phyloP scores from a whole-genome alignment of 805 yeast species.

The Blastobotrys robertii region DNA sequence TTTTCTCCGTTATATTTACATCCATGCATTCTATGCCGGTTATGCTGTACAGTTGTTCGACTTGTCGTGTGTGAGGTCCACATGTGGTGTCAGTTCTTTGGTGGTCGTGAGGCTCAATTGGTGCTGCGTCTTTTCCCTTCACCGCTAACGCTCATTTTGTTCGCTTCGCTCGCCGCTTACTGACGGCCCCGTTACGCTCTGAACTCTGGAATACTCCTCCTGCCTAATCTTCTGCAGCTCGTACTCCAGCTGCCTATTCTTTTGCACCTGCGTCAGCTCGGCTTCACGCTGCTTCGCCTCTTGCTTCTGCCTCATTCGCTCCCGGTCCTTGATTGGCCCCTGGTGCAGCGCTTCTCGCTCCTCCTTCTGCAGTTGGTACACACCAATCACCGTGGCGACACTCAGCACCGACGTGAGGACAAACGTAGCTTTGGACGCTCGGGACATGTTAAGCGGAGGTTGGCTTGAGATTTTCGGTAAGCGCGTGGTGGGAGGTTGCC shows the following conservation, averaged over 20 bases:
- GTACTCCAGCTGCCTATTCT: conserved; percentile 15
- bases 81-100: too few species aligned
- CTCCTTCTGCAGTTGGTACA: conserved; percentile 56
- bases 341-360: conserved; percentile 42
- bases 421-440: conserved; percentile 68
- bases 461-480: too few species aligned
- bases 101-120: too few species aligned
- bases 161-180: too few species aligned
- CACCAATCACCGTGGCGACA: conserved; percentile 53
- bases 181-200: conserved; percentile 11
- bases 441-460: conserved; percentile 59
- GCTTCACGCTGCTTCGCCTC: conserved; percentile 14
- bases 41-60: too few species aligned
- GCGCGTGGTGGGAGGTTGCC: too few species aligned
- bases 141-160: too few species aligned
- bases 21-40: too few species aligned
- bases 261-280: conserved; percentile 13
- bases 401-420: conserved; percentile 48
- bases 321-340: conserved; percentile 19
- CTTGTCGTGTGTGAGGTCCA: too few species aligned
- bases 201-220: conserved; percentile 17
- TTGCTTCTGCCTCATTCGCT: conserved; percentile 15
- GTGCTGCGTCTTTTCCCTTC: too few species aligned
- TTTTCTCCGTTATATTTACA: too few species aligned
- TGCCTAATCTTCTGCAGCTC: conserved; percentile 16